Base-by-base conservation (phyloP, 108 stramenopile species). In the Cylindrotheca closterium region DNA sequence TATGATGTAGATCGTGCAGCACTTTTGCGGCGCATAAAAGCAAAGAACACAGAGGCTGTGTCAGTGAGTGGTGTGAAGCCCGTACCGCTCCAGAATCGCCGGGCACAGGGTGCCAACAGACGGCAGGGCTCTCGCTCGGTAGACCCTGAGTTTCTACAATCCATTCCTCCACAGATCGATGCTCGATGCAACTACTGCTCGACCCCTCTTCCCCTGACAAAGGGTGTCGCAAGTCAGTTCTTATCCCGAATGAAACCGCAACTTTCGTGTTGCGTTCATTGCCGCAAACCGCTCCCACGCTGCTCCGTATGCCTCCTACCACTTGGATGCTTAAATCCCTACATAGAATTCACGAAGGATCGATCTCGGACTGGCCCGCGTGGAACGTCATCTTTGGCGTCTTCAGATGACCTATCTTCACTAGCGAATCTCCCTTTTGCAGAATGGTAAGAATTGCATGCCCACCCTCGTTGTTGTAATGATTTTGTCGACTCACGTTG, bases 101-200 rank as follows among this genome's bases (percentile, higher is more conserved):
- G 58, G 2, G 30, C 42, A 18, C 8, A 25, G 33, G 56, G 33
- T 47, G 37, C 55, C 21, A 52, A 30, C 18, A 17, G 46, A 23
- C 52, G 63, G 55, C 68, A 68, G 62, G 69, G 73, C n/a, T 55
- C 58, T 12, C 50, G 62, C 15, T 60, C 53, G 10, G 32, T 50
- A 5, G 77, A 78, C 60, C 58, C 70, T 34, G 75, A 81, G 12
- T 47, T 65, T 23, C 60, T 68, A 2, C 37, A 67, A 37, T 56
- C 67, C 15, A 65, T 69, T 55, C 83, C 79, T n/a, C 66, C 71
- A 10, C 79, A 77, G 37, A 21, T 84, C 37, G 79, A 84, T 50
- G 91, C 86, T 7, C 76, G 93, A n/a, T 95, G 93, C 56, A 95
- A 92, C 48, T 95, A 88, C 57, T 95, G 93, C 63, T 74, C 79